Evolutionary conservation across 1,284 basidiomycete species (phyloP).

Genomic region (Ustilago lituana): DNA sequence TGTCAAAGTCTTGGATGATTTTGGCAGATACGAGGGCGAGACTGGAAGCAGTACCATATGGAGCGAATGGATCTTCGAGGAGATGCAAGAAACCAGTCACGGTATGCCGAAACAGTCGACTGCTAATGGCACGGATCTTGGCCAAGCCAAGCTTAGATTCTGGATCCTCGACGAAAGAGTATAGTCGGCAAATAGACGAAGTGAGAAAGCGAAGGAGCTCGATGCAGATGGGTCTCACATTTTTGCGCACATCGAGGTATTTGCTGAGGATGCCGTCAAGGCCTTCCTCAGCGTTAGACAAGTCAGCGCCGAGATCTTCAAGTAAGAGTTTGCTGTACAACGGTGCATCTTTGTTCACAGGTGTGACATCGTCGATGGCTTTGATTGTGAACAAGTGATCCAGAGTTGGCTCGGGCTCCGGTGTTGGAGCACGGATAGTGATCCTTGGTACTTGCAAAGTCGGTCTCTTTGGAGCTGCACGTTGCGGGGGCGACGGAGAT

Average conservation of each 20-base stretch:
- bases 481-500: neutral
- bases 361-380: neutral
- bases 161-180: conserved; percentile 16
- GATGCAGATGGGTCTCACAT: conserved; percentile 4
- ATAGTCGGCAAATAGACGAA: conserved; percentile 16
- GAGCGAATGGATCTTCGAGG: conserved; percentile 22
- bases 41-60: conserved; percentile 19
- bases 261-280: conserved; percentile 34
- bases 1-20: conserved; percentile 26
- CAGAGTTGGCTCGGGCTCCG: conserved; percentile 11
- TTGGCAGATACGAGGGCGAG: conserved; percentile 17
- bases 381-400: neutral
- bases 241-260: conserved; percentile 10
- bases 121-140: conserved; percentile 31
- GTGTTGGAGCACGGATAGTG: conserved; percentile 23
- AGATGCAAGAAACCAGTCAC: conserved; percentile 38
- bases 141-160: conserved; percentile 16
- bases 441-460: conserved; percentile 14
- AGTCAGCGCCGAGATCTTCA: conserved; percentile 4
- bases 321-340: conserved; percentile 12
- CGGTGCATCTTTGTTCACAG: neutral
- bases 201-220: conserved; percentile 32
- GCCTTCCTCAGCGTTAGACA: conserved; percentile 12
- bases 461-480: neutral
- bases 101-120: conserved; percentile 30